phyloP scores from a whole-genome alignment of 2,329 filamentous ascomycete genomes.

The Lecanicillium sp. region DNA sequence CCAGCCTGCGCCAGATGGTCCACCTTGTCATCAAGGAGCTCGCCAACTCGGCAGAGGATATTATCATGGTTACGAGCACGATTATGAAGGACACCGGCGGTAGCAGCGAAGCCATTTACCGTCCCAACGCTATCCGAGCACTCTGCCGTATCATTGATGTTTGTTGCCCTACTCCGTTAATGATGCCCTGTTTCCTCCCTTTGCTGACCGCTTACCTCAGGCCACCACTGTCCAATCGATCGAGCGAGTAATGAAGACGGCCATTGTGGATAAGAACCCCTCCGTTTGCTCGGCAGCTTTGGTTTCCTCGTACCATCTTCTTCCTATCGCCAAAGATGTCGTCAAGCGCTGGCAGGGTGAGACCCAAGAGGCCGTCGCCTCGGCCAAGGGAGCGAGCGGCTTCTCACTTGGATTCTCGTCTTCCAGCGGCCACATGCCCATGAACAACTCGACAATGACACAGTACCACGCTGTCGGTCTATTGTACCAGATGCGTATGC shows the following conservation, averaged over 20 bases:
- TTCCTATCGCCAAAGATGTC: conserved; percentile 91
- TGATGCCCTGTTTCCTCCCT: background rate
- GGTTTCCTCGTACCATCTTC: conserved; percentile 93
- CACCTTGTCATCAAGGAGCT: conserved; percentile 98
- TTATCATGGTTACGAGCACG: conserved; percentile 98
- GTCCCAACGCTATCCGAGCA: conserved; percentile 91
- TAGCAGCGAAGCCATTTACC: conserved; percentile 85
- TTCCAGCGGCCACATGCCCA: conserved; percentile 62
- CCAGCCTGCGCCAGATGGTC: conserved; percentile 95
- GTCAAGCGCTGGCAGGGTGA: conserved; percentile 98
- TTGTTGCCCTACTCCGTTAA: conserved; percentile 27
- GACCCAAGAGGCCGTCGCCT: conserved; percentile 91
- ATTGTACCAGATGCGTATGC: conserved; percentile 93
- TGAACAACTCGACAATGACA: conserved; percentile 93
- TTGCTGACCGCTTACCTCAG: conserved; percentile 36
- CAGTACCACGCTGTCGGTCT: conserved; percentile 98
- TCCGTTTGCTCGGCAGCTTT: conserved; percentile 94
- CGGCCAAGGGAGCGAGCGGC: conserved; percentile 77
- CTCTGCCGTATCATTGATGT: conserved; percentile 96
- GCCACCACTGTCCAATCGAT: conserved; percentile 95
- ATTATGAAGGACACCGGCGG: conserved; percentile 99
- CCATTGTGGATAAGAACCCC: conserved; percentile 97
- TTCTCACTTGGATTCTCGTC: conserved; percentile 91
- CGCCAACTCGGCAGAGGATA: conserved; percentile 89
- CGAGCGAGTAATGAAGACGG: conserved; percentile 96